phyloP scores from a whole-genome alignment of 2,329 filamentous ascomycete genomes.

The Aphanocladium album region DNA sequence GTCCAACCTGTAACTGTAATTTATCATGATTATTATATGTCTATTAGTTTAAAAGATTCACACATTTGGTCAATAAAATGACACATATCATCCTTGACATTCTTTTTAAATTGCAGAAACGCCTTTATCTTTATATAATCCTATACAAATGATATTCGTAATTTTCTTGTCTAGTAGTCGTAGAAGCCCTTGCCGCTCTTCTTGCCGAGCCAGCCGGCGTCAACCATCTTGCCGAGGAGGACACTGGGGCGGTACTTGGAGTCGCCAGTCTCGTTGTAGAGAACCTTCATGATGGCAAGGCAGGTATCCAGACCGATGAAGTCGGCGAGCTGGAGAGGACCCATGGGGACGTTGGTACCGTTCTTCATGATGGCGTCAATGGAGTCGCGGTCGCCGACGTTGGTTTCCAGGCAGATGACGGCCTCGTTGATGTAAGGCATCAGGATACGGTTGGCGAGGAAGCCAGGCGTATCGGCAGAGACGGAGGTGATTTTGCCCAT shows the following conservation, averaged over 20 bases:
- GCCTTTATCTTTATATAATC: not conserved
- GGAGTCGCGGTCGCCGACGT: constrained; percentile 79
- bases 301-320: constrained; percentile 98
- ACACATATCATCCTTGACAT: not conserved
- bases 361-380: constrained; percentile 99
- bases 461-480: constrained; percentile 86
- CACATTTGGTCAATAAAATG: not conserved
- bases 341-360: constrained; percentile 97
- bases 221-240: constrained; percentile 88
- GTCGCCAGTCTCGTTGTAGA: constrained; percentile 87
- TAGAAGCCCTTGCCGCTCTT: constrained; percentile 97
- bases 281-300: constrained; percentile 91
- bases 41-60: not conserved
- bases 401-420: constrained; percentile 90
- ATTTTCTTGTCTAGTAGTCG: constrained; percentile 56
- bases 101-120: not conserved
- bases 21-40: not conserved
- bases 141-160: not conserved
- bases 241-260: constrained; percentile 92
- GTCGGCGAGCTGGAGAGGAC: constrained; percentile 85
- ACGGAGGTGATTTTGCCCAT: constrained; percentile 92
- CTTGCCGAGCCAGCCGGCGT: constrained; percentile 96
- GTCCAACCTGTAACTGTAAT: constrained; percentile 4
- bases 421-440: constrained; percentile 99
- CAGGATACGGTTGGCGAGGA: constrained; percentile 91